Conservation (phyloP, 2,329 filamentous ascomycete genomes). For the Aphanoascus verrucosus region DNA sequence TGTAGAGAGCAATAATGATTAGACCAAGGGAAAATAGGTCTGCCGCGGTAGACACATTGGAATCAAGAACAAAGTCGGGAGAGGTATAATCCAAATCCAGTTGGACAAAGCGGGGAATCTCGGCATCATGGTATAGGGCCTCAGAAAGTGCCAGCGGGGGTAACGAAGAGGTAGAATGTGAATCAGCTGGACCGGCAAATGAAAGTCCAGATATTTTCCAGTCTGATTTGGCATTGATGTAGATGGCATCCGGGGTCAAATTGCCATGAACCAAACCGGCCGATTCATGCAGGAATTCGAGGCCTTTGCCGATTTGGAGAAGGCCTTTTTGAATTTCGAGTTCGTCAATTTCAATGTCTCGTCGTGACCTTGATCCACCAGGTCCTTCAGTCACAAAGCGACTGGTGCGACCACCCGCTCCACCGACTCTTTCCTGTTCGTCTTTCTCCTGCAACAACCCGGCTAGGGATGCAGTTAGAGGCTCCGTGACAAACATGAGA, state of each 20-base stretch:
- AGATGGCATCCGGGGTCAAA: slow-evolving; percentile 81
- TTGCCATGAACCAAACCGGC: slow-evolving; percentile 90
- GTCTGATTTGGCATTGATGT: slow-evolving; percentile 93
- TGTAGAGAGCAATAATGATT: slow-evolving; percentile 80
- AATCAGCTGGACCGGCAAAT: slow-evolving; percentile 75
- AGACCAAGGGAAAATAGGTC: slow-evolving; percentile 93
- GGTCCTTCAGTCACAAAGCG: slow-evolving; percentile 72
- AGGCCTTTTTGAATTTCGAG: slow-evolving; percentile 95
- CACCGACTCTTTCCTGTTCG: slow-evolving; percentile 62
- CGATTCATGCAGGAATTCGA: slow-evolving; percentile 93
- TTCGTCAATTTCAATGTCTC: slow-evolving; percentile 89
- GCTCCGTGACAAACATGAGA: slow-evolving; percentile 90
- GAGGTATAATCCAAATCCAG: slow-evolving; percentile 88
- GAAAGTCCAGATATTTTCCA: slow-evolving; percentile 97
- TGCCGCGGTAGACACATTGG: slow-evolving; percentile 68
- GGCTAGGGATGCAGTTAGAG: slow-evolving; percentile 78
- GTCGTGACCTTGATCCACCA: slow-evolving; percentile 59
- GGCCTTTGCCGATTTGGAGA: slow-evolving; percentile 80
- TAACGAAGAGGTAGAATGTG: slow-evolving; percentile 63
- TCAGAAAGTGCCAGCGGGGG: slow-evolving; percentile 73
- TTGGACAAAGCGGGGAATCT: slow-evolving; percentile 72
- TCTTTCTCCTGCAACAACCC: slow-evolving; percentile 79
- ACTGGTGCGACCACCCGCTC: slow-evolving; percentile 59
- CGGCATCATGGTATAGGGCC: slow-evolving; percentile 71
- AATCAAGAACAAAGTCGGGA: slow-evolving; percentile 88